A percentile compares a stretch with the other conserved stretches of the same genome.
phyloP scores from a whole-genome alignment of 2,329 filamentous ascomycete genomes.

The Venturia asperata region DNA sequence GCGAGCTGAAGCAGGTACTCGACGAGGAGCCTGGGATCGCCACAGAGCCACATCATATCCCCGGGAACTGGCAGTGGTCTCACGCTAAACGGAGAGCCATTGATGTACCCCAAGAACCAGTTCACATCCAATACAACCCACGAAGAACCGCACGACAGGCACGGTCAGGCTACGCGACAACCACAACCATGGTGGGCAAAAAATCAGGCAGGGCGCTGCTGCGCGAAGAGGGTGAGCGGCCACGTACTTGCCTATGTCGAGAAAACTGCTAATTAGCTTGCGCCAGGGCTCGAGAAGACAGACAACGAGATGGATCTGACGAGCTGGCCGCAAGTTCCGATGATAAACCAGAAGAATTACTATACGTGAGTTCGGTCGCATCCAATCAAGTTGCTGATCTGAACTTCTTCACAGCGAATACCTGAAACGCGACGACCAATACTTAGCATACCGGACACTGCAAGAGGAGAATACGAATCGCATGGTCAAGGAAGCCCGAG shows the following conservation, averaged over 20 bases:
- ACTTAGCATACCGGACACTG: conserved; percentile 79
- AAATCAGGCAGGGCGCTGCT: conserved; percentile 57
- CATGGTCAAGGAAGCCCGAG: conserved; percentile 78
- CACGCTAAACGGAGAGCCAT: neutral
- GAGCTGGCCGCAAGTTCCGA: conserved; percentile 83
- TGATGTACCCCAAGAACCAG: neutral
- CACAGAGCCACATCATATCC: neutral
- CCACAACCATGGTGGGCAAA: conserved; percentile 53
- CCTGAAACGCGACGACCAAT: conserved; percentile 95
- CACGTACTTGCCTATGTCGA: conserved; percentile 15
- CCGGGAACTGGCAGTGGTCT: neutral
- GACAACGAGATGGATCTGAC: conserved; percentile 98
- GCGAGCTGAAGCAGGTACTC: conserved; percentile 10
- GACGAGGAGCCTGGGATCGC: neutral
- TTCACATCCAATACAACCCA: neutral
- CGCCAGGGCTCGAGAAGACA: conserved; percentile 79
- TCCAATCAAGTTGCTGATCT: conserved; percentile 19
- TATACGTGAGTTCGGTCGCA: conserved; percentile 63
- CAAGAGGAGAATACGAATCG: conserved; percentile 78
- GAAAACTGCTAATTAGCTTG: conserved; percentile 30
- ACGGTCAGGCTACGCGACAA: conserved; percentile 29
- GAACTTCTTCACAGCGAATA: conserved; percentile 61
- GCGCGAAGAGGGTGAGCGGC: conserved; percentile 48
- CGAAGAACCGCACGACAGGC: neutral
- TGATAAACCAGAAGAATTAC: conserved; percentile 99